Percentiles rank a stretch among this genome's conserved stretches.
These are phyloP conservation scores for Yarrowia galli DNA, from an alignment of 1,139 yeast species.

Conservation along the genomic window DNA sequence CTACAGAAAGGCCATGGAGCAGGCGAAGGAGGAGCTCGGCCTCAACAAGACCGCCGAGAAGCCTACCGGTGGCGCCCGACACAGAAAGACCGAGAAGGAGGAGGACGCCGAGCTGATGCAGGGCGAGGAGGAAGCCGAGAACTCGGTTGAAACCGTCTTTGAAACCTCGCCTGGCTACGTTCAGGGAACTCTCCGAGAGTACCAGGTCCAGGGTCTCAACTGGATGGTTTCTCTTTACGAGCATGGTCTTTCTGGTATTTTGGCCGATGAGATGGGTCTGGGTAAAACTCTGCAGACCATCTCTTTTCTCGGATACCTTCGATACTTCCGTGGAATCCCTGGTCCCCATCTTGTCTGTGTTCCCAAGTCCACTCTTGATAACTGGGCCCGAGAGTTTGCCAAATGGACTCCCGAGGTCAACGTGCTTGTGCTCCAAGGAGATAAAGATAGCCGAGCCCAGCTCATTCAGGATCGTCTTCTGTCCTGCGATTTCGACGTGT, in stretches of 20 bases:
- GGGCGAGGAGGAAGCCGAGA: slow-evolving; percentile 66
- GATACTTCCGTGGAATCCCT: slow-evolving; percentile 76
- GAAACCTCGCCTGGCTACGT: slow-evolving; percentile 80
- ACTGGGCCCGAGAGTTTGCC: slow-evolving; percentile 93
- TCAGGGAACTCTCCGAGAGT: slow-evolving; percentile 67
- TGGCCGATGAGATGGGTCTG: slow-evolving; percentile 98
- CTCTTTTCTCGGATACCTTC: slow-evolving; percentile 83
- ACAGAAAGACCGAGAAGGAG: slow-evolving; percentile 81
- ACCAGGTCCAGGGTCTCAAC: slow-evolving; percentile 91
- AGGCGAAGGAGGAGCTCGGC: slow-evolving; percentile 50
- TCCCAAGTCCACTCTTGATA: slow-evolving; percentile 93
- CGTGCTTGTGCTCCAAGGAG: slow-evolving; percentile 84
- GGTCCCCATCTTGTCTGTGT: slow-evolving; percentile 95
- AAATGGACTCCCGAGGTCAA: slow-evolving; percentile 97
- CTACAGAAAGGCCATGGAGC: slow-evolving; percentile 64
- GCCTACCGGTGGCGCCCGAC: slow-evolving; percentile 45
- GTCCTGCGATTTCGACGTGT: slow-evolving; percentile 83
- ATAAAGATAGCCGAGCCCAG: slow-evolving; percentile 73
- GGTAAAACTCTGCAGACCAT: slow-evolving; percentile 96
- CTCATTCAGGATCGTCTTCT: slow-evolving; percentile 67
- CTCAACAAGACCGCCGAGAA: slow-evolving; percentile 44
- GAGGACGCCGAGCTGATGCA: slow-evolving; percentile 88
- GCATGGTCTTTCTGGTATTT: slow-evolving; percentile 83
- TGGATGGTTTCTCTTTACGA: slow-evolving; percentile 89
- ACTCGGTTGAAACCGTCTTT: slow-evolving; percentile 56